Evolutionary conservation across 768 basidiomycete species (phyloP).

Genomic region (Serendipita sp.): DNA sequence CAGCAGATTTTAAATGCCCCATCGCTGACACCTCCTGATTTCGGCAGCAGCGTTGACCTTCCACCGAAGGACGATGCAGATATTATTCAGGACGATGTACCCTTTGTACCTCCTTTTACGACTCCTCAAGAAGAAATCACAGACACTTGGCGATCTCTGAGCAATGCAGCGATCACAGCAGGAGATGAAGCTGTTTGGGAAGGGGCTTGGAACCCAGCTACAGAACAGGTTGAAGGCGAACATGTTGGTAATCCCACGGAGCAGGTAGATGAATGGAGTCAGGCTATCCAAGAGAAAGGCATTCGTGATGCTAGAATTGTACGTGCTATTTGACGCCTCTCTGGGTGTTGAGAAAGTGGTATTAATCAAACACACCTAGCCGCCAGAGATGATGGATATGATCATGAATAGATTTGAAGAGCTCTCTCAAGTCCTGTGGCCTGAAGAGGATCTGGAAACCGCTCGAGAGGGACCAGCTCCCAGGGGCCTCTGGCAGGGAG

Average conservation of each 20-base stretch:
- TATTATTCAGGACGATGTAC: neutral
- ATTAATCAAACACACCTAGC: neutral
- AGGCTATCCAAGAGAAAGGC: neutral
- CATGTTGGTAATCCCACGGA: neutral
- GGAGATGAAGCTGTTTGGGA: slow-evolving; percentile 1
- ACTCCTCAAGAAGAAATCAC: neutral
- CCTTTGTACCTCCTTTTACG: neutral
- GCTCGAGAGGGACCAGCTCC: slow-evolving; percentile 1
- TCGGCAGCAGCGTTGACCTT: neutral
- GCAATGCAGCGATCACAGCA: neutral
- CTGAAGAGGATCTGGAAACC: neutral
- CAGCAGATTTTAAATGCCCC: neutral
- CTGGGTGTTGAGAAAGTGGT: neutral
- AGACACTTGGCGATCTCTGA: neutral
- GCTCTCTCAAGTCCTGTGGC: neutral
- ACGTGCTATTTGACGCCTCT: neutral
- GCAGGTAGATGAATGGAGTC: neutral
- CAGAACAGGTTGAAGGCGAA: neutral
- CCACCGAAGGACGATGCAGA: neutral
- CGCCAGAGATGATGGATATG: neutral
- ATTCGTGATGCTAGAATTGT: neutral
- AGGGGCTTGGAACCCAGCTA: neutral
- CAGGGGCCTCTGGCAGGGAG: neutral
- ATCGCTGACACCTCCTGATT: neutral
- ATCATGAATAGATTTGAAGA: neutral